Conservation (phyloP, 495 filamentous ascomycete species). For the Glonium stellatum region DNA sequence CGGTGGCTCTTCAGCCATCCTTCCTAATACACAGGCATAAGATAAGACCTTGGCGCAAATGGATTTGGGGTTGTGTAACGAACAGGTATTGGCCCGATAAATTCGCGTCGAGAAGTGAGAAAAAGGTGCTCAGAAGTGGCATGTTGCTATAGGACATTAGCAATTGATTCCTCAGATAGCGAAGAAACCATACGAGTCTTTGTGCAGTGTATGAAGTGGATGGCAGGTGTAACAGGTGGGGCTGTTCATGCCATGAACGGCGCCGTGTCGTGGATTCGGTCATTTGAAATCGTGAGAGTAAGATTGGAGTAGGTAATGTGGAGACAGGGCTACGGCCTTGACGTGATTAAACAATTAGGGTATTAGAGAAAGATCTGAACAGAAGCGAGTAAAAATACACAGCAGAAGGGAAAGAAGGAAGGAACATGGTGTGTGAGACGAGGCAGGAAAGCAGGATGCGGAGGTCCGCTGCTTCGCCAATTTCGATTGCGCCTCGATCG, state of each 20-base stretch:
- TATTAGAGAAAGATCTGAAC: too few relatives aligned
- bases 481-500: too few relatives aligned
- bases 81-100: conserved; percentile 60
- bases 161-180: neutral
- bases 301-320: too few relatives aligned
- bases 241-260: conserved; percentile 25
- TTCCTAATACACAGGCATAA: conserved; percentile 30
- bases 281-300: neutral
- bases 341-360: too few relatives aligned
- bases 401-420: too few relatives aligned
- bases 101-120: conserved; percentile 55
- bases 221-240: conserved; percentile 20
- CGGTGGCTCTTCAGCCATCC: conserved; percentile 62
- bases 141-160: conserved; percentile 41
- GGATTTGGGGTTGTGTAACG: neutral
- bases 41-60: neutral
- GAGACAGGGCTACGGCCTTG: too few relatives aligned
- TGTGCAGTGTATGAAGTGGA: conserved; percentile 37
- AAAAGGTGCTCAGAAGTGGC: conserved; percentile 57
- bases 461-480: too few relatives aligned
- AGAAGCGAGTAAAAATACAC: too few relatives aligned
- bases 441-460: too few relatives aligned
- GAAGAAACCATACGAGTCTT: conserved; percentile 43
- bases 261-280: neutral
- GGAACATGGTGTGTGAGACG: too few relatives aligned